Evolutionary conservation across 371 early-diverging fungal genomes (phyloP), one percentile per base, ranked within the genome.

Genomic region (Mortierella sp.): DNA sequence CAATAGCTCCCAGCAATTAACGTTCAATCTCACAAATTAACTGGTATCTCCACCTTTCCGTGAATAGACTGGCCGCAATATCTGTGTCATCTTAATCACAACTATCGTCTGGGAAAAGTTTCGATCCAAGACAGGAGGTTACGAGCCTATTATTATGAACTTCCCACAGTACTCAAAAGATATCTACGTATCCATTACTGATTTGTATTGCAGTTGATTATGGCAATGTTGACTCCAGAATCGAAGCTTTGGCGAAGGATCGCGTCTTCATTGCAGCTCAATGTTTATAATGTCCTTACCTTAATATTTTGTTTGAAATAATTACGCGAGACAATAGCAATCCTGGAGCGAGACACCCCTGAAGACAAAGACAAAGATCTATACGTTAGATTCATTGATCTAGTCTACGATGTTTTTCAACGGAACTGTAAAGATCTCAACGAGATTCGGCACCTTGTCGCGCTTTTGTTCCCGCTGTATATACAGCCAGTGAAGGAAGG

Each of bases 61-160:
- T 22, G 29, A 17, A n/a, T 64, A 92, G 91, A 88, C 92, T 0
- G 79, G 76, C 2, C 66, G 83, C 51, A 92, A 92, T 66, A 76
- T 95, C 1, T 87, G 90, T 54, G 89, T 93, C 5, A 88, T 96
- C 23, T 72, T 96, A 32, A 88, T 96, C 22, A 89, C 91, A 22
- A 86, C 86, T 10, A 88, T 96, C 57, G 86, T 89, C 2, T 96
- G 94, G 91, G 95, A 93, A 75, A 90, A 93, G 72, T 94, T 96
- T 70, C 83, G 92, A 49, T 86, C 89, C 10, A 86, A 89, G 43
- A 87, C 90, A 4, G 92, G 92, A 19, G 85, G 87, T 1, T 84
- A 86, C 32, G 93, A 94, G 43, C 94, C 94, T 1, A 68, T 89
- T 3, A 60, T 88, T 15, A 76, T 96, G 34, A 86, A 86, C 60